Conservation (phyloP, 805 yeast genomes). For the Starmerella geochares region DNA sequence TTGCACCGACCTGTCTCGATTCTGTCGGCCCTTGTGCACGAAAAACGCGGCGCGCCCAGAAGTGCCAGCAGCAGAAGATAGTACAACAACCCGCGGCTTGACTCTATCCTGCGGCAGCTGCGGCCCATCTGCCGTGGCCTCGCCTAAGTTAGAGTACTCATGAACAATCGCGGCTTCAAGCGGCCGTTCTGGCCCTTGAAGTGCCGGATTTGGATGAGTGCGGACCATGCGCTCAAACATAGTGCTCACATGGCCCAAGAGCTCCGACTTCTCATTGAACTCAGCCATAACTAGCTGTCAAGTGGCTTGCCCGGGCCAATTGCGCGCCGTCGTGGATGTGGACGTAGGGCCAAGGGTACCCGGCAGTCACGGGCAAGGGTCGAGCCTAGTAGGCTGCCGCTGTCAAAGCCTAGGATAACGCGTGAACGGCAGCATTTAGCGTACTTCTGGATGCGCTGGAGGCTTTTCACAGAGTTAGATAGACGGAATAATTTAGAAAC, state of each 20-base stretch:
- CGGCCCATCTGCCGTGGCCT: slow-evolving; percentile 11
- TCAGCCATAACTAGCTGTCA: background rate
- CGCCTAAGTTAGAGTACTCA: slow-evolving; percentile 18
- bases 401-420: too few relatives aligned
- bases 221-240: slow-evolving; percentile 16
- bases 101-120: background rate
- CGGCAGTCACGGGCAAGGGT: too few relatives aligned
- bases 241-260: slow-evolving; percentile 11
- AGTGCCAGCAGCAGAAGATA: slow-evolving; percentile 10
- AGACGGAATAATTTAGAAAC: too few relatives aligned
- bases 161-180: slow-evolving; percentile 12
- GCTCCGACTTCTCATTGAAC: slow-evolving; percentile 9
- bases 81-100: slow-evolving; percentile 22
- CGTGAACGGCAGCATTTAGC: too few relatives aligned
- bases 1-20: slow-evolving; percentile 62
- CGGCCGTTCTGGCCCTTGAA: slow-evolving; percentile 14
- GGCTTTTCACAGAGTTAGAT: too few relatives aligned
- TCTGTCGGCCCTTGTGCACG: slow-evolving; percentile 77
- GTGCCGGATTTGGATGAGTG: slow-evolving; percentile 11
- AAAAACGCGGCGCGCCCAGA: slow-evolving; percentile 34
- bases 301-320: too few relatives aligned
- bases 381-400: too few relatives aligned
- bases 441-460: too few relatives aligned
- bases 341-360: too few relatives aligned
- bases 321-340: too few relatives aligned